Evolutionary conservation across 73 alveolate species (phyloP), one percentile per base, ranked within the genome.

Genomic region (Paraurostyla sp.): DNA sequence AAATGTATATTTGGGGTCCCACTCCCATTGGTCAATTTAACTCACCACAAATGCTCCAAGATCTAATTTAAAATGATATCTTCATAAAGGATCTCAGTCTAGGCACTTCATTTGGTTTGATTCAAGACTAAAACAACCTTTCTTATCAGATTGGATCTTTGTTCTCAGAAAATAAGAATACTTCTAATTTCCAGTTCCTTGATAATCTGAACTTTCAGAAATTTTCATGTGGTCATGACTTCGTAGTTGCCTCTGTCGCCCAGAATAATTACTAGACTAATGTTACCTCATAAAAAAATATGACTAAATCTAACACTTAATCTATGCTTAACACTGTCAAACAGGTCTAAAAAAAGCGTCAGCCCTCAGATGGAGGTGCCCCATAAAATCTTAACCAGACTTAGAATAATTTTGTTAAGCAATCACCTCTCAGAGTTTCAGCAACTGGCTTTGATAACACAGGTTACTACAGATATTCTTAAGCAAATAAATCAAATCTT

Each of bases 1-100:
- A 73, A 0, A 48, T 73, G 71, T 73, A 43, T 27, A 43, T 73
- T 46, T 73, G 86, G 86, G 86, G 86, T 0, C 86, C 86, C 23
- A 73, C 86, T 13, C 86, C 86, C 11, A 73, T 73, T 23, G 71
- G 71, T 9, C 50, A 73, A 73, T 73, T 73, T 45, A 73, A 73
- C 30, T 48, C 71, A 29, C 86, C 86, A 16, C 30, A 73, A 48
- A 22, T 45, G 43, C 52, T 73, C 7, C 30, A 73, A 46, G 86
- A 73, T 29, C 49, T 73, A n/a, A 73, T 73, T 7, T 25, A 73
- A 36, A 49, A 73, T 25, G 30, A 73, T 18, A 73, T 73, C 38
- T 40, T 27, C 23, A 73, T 73, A 3, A 48, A 73, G 20, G 48
- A 73, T 25, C 25, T 43, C 25, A 48, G 71, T 29, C 49, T 73